Evolutionary conservation across 2,329 filamentous ascomycete species (phyloP), one percentile per base, ranked within the genome.

Genomic region (Fusarium sublunatum): DNA sequence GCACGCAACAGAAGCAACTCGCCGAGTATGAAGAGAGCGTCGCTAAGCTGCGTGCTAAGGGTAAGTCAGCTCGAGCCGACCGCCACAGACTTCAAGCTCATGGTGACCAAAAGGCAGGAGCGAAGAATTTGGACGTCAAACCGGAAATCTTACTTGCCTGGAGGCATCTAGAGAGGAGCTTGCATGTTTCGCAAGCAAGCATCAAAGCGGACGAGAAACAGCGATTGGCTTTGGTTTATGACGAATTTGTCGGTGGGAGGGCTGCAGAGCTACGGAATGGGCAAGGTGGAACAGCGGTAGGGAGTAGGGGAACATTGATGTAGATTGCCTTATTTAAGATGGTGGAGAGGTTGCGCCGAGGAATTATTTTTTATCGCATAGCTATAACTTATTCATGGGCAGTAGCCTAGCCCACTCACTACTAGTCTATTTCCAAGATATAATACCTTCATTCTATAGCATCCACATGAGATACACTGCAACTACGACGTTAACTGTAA

Each of bases 161-260:
- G 39, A 25, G 31, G 9, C 48, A 51, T 19, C 25, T 51, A 3
- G 39, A 51, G 39, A 44, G 31, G 10, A 51, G 39, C 31, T 38
- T 44, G 3, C 15, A 11, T n/a, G 19, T 51, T 19, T 51, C 48
- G n/a, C n/a, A 26, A 1, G 39, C 31, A 7, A 44, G 39, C 5
- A 51, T 51, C 32, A 51, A 51, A 24, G 5, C 31, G 13, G 48
- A 51, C 31, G 48, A 51, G 25, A 51, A 51, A 12, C 28, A 24
- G 7, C 22, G 42, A 7, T 3, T 53, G 26, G 19, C 26, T 7
- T 34, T 41, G 5, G 35, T 48, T 2, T 53, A 53, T 35, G 22
- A 48, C 13, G 50, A 48, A 34, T 53, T 53, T 48, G 26, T 48
- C 22, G 19, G 19, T 32, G 50, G 50, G 1, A 47, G 50, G n/a